These are phyloP conservation scores for Westerdykella aurantiaca DNA, from an alignment of 2,329 filamentous ascomycete species.

Conservation along the genomic window DNA sequence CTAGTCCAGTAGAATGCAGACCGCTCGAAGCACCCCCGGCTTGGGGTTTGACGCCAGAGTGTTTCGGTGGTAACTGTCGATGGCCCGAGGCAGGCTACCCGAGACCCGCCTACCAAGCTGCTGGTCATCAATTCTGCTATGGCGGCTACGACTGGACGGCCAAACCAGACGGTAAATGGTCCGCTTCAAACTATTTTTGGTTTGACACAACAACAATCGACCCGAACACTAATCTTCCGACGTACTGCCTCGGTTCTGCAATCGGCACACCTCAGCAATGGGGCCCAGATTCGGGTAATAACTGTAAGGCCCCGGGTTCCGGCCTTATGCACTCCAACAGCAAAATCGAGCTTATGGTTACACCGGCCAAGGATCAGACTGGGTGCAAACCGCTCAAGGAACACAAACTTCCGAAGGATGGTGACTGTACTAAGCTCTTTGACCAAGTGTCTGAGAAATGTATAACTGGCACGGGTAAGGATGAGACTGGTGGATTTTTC, in stretches of 20 bases:
- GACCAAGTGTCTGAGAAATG: neutral
- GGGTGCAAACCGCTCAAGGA: neutral
- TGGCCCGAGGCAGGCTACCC: neutral
- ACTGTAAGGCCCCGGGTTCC: no score
- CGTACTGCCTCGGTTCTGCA: no score
- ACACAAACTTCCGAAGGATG: neutral
- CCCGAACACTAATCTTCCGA: no score
- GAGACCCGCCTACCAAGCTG: neutral
- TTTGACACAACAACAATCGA: neutral
- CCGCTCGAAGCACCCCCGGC: neutral
- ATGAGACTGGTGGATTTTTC: neutral
- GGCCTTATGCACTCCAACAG: neutral
- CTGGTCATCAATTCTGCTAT: neutral
- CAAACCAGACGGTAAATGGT: neutral
- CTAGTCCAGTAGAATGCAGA: neutral
- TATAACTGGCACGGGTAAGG: neutral
- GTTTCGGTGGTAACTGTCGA: no score
- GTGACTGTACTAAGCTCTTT: neutral
- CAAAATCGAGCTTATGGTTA: neutral
- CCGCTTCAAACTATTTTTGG: neutral
- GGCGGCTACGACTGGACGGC: neutral
- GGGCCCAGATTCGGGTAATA: no score
- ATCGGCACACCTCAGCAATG: no score
- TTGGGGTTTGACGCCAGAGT: no score
- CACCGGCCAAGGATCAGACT: neutral